Percentiles rank a stretch among this genome's conserved stretches.
Conservation (phyloP, 139 green algal species). For the Tetradesmus obliquus region DNA sequence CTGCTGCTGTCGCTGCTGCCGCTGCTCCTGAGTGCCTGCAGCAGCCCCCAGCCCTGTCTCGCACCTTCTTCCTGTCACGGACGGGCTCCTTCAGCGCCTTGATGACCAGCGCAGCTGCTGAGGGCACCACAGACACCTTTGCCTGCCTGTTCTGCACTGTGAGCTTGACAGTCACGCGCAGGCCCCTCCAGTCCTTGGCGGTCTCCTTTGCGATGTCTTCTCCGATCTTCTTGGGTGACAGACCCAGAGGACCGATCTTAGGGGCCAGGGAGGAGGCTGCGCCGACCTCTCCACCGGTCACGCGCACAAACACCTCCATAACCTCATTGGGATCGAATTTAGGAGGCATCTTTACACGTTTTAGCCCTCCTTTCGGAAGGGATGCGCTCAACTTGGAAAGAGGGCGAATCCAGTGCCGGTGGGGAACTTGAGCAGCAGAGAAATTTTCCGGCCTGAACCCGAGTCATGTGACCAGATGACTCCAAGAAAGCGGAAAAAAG, state of each 20-base stretch:
- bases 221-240: constrained; percentile 99
- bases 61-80: constrained; percentile 96
- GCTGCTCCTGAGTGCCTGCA: background rate
- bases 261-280: constrained; percentile 98
- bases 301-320: constrained; percentile 96
- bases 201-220: constrained; percentile 99
- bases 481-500: background rate
- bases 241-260: constrained; percentile 99
- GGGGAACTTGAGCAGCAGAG: background rate
- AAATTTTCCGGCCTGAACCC: background rate
- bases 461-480: background rate
- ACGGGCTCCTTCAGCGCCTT: constrained; percentile 98
- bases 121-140: constrained; percentile 98
- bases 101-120: constrained; percentile 96
- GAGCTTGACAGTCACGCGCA: constrained; percentile 99
- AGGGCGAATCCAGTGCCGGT: background rate
- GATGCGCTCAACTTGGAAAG: constrained; percentile 20
- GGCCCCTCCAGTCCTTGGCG: constrained; percentile 99
- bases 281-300: constrained; percentile 98
- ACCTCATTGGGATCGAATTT: constrained; percentile 96
- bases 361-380: background rate
- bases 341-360: constrained; percentile 83
- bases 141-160: constrained; percentile 99
- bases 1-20: background rate
- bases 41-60: background rate